Conservation (phyloP, 768 basidiomycete species). For the Boletus subparvulus region DNA sequence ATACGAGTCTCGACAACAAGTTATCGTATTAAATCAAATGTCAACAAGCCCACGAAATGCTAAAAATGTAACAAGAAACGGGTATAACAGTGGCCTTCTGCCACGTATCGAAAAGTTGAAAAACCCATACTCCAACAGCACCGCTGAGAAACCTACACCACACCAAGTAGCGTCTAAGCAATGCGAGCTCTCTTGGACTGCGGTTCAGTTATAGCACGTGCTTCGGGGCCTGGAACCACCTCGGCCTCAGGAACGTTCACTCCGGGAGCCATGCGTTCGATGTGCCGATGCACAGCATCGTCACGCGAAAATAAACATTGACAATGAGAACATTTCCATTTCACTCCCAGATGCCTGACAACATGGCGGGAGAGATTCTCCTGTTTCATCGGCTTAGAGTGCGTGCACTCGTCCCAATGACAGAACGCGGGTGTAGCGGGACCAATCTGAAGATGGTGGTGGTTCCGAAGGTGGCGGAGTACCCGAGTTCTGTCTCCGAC, state of each 20-base stretch:
- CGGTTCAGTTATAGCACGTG: slow-evolving; percentile 12
- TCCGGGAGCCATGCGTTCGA: slow-evolving; percentile 29
- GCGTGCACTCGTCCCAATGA: slow-evolving; percentile 27
- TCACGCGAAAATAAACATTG: slow-evolving; percentile 30
- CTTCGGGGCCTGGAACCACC: slow-evolving; percentile 19
- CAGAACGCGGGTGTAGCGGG: slow-evolving; percentile 16
- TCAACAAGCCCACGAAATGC: neutral
- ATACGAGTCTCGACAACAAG: neutral
- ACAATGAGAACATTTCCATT: slow-evolving; percentile 31
- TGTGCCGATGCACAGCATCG: slow-evolving; percentile 32
- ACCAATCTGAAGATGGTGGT: slow-evolving; percentile 21
- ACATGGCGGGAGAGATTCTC: slow-evolving; percentile 34
- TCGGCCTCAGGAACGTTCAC: slow-evolving; percentile 25
- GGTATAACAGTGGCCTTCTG: slow-evolving; percentile 12
- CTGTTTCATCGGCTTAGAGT: slow-evolving; percentile 27
- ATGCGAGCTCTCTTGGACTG: neutral
- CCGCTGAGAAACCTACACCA: neutral
- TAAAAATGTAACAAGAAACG: neutral
- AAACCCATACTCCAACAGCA: neutral
- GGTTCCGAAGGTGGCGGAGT: slow-evolving; percentile 27
- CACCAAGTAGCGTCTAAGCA: slow-evolving; percentile 4
- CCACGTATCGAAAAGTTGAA: neutral
- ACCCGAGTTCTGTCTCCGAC: slow-evolving; percentile 27
- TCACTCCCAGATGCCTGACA: slow-evolving; percentile 30
- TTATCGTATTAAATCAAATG: neutral